These are phyloP conservation scores for Albatrellus sp. DNA, from an alignment of 1,284 basidiomycete species.

Conservation along the genomic window DNA sequence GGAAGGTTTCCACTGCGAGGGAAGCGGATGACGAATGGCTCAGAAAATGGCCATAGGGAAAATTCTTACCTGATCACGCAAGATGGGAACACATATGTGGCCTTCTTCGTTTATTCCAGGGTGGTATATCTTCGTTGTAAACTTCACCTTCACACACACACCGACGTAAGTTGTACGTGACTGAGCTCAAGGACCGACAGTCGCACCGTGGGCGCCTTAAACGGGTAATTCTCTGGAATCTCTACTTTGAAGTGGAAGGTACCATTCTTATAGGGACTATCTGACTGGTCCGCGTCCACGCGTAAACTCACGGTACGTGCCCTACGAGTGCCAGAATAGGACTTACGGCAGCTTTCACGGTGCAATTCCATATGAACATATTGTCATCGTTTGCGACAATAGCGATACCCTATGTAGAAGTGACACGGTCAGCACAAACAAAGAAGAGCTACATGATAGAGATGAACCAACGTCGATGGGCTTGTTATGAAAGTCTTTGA, in stretches of 20 bases:
- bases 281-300: slow-evolving; percentile 29
- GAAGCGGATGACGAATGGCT: background rate
- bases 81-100: slow-evolving; percentile 67
- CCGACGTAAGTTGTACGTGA: slow-evolving; percentile 1
- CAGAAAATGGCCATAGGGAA: background rate
- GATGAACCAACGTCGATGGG: slow-evolving; percentile 41
- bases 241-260: slow-evolving; percentile 66
- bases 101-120: slow-evolving; percentile 90
- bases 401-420: slow-evolving; percentile 35
- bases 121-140: slow-evolving; percentile 84
- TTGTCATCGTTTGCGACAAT: slow-evolving; percentile 64
- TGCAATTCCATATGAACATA: slow-evolving; percentile 67
- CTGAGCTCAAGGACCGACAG: background rate
- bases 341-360: slow-evolving; percentile 66
- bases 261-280: slow-evolving; percentile 78
- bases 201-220: slow-evolving; percentile 76
- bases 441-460: background rate
- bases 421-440: background rate
- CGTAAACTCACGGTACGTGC: too few species aligned
- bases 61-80: slow-evolving; percentile 66
- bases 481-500: slow-evolving; percentile 41
- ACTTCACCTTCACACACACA: slow-evolving; percentile 49
- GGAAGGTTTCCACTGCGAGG: slow-evolving; percentile 79
- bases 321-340: background rate
- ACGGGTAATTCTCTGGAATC: slow-evolving; percentile 73